Evolutionary conservation across 2,329 filamentous ascomycete species (phyloP).

Genomic region (Neofusicoccum umdonicola): DNA sequence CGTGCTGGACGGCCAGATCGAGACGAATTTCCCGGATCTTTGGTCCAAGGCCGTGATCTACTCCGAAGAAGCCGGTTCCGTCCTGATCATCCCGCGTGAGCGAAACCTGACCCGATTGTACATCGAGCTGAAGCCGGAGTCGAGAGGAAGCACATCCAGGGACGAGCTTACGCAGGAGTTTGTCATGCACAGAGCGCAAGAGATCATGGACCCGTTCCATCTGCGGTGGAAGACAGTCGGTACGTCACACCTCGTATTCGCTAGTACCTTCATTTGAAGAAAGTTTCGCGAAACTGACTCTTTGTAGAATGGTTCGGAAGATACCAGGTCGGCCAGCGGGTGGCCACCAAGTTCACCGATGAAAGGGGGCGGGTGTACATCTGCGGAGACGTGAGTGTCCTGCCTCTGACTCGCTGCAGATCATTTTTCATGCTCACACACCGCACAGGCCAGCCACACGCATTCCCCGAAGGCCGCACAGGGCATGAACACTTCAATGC

Average conservation of each 20-base stretch:
- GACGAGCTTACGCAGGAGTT: constrained; percentile 58
- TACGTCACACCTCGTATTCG: constrained; percentile 21
- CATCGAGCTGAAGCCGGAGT: constrained; percentile 44
- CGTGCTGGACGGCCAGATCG: constrained; percentile 67
- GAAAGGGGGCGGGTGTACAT: constrained; percentile 45
- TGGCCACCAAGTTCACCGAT: constrained; percentile 47
- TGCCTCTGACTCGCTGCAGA: not conserved
- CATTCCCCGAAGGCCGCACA: constrained; percentile 44
- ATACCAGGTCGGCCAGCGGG: constrained; percentile 51
- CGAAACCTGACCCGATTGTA: constrained; percentile 67
- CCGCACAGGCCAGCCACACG: constrained; percentile 36
- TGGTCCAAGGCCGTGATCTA: constrained; percentile 72
- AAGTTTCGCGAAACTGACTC: not conserved
- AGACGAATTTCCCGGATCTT: constrained; percentile 71
- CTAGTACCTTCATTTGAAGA: not conserved
- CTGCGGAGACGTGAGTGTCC: constrained; percentile 43
- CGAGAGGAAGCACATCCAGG: constrained; percentile 30
- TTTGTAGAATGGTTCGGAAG: constrained; percentile 49
- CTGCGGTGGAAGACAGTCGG: constrained; percentile 45
- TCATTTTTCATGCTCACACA: not conserved
- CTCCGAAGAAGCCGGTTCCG: constrained; percentile 64
- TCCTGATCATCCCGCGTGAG: constrained; percentile 72
- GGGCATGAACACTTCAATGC: constrained; percentile 46
- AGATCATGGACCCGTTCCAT: constrained; percentile 46
- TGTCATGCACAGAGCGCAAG: constrained; percentile 63